Base-by-base conservation (phyloP, 2,329 filamentous ascomycete genomes). In the Hansfordia pulvinata region DNA sequence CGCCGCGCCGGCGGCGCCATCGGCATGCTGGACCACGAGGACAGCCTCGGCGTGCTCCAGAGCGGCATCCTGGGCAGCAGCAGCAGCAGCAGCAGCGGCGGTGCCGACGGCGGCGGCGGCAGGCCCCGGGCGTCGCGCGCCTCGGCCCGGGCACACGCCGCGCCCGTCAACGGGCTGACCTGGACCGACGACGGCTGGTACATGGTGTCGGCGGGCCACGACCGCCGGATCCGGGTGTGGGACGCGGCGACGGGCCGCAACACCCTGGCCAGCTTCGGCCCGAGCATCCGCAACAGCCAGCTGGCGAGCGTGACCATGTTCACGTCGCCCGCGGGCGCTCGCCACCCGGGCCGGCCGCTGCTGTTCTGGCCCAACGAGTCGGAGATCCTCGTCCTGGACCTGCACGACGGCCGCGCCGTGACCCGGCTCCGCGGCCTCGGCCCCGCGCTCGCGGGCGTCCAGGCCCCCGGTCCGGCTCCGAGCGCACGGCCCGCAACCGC, bases 211-310 rank as follows among this genome's bases (percentile, higher is more conserved):
- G 69, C 81, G 2, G 86, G 85, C 0, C 79, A 92, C 31, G 90
- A 96, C 47, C 66, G 81, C 25, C 71, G 78, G 7, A 76, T 96
- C 35, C 70, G 86, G 4, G 81, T 94, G 2, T 96, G 88, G 88
- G 69, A 93, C 45, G 71, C 80, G 2, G 63, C 63, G 1, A 82
- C 72, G 0, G 84, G 85, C 3, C 78, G 78, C 11, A 94, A 96
- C 49, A 92, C 82, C 1, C 69, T 94, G 5, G 81, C 80, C 0
- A 86, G 78, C 47, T 96, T 94, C 44, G 85, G 85, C 0, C 81
- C 86, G 1, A 64, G 75, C 16, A 64, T 94, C 20, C 77, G 76
- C 24, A 94, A 94, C 47, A 64, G 57, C 37, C 74, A 67, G 38
- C 58, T 76, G 5, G 68, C 66, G 12, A 74, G 64, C 32, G 57